Conservation (phyloP, 1,139 yeast genomes). For the Magnusiomyces suaveolens region DNA sequence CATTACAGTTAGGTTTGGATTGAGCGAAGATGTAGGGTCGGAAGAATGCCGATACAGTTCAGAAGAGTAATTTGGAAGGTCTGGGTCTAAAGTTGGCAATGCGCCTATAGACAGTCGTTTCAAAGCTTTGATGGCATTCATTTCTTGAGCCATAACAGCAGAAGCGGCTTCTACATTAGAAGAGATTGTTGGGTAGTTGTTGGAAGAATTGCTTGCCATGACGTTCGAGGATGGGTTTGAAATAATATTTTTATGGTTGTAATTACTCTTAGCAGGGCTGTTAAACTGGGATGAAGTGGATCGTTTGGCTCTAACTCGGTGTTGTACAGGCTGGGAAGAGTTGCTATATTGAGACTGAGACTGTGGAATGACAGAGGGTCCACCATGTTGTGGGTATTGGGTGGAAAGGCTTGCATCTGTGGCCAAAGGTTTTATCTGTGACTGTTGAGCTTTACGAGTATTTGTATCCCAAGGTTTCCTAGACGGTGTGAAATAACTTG, state of each 20-base stretch:
- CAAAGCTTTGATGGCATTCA: conserved; percentile 39
- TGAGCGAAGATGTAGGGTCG: neutral
- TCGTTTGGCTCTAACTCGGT: neutral
- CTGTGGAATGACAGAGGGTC: no score
- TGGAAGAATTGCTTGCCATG: neutral
- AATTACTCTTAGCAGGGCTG: neutral
- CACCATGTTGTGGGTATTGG: neutral
- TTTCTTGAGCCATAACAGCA: conserved; percentile 42
- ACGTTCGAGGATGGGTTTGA: neutral
- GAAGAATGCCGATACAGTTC: conserved; percentile 7
- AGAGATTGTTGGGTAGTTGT: neutral
- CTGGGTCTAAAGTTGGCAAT: conserved; percentile 38
- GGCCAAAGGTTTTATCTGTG: neutral
- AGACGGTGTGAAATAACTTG: neutral
- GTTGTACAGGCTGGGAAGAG: neutral
- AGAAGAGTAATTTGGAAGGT: conserved; percentile 29
- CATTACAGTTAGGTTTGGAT: conserved; percentile 4
- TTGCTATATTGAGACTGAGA: neutral
- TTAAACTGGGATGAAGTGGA: neutral
- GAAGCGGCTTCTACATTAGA: conserved; percentile 24
- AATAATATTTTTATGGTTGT: neutral
- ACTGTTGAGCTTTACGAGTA: neutral
- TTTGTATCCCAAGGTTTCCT: neutral
- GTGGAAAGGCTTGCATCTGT: neutral
- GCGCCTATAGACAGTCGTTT: conserved; percentile 42